Base-by-base conservation (phyloP, 306 rosid genomes). In the cucumber (Cucumis sativus) region DNA sequence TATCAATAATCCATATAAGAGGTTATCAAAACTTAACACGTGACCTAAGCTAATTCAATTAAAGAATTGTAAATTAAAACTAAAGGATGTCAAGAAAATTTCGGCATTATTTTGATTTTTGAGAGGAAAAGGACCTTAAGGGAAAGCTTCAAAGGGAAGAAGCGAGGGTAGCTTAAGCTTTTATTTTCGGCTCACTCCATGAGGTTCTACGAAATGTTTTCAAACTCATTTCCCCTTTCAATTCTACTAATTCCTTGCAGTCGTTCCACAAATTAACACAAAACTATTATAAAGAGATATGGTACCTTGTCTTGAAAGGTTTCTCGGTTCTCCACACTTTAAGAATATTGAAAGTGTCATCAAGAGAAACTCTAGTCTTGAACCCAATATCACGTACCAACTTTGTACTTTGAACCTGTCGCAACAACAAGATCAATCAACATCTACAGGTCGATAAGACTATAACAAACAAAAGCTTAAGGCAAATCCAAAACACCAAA, bases 231-330 rank as follows among this genome's bases (percentile, higher is more conserved):
- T 41, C 25, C 37, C 39, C 56, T 11, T 23, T 11, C 57, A 39
- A 40, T 40, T 21, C 7, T 10, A 21, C 16, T 37, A 66, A 18
- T 40, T 41, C 52, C n/a, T 66, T 28, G 40, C 10, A n/a, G 73
- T n/a, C 73, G 17, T 67, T 40, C 18, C 1, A 9, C 13, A 25
- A 45, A 76, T 14, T 73, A 77, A 63, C 49, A 18, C 55, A 52
- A 79, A 79, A 20, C 76, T 17, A 64, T 30, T 18, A 45, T 47
- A 79, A 68, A 71, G 55, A 49, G 63, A 15, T 65, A 39, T 9
- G 64, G 78, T 83, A 94, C 98, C 97, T 92, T 82, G 96, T 91
- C 83, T 80, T 83, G 82, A 90, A 88, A 39, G 87, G 83, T 70
- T 63, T 76, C 80, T 84, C 70, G 12, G 82, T 85, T 72, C 90